Conservation (phyloP, 1,284 basidiomycete genomes). For the Cutaneotrichosporon dermatis region DNA sequence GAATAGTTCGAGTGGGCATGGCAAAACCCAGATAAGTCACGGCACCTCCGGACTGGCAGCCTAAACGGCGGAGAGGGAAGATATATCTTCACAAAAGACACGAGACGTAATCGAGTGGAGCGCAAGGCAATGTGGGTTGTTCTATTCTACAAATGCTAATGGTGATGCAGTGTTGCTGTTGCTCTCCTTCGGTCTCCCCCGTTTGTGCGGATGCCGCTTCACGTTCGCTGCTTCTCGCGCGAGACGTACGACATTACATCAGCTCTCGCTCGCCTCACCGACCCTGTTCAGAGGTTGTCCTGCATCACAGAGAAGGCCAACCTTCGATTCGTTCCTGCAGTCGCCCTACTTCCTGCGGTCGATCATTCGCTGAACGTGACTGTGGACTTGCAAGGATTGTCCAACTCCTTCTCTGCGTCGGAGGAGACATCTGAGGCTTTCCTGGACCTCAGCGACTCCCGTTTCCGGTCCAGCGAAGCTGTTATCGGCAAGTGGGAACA, state of each 20-base stretch:
- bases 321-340: not conserved
- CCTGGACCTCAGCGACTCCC: constrained; percentile 61
- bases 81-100: constrained; percentile 37
- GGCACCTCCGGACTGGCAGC: constrained; percentile 43
- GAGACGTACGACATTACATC: constrained; percentile 41
- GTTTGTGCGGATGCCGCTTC: constrained; percentile 28
- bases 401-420: constrained; percentile 56
- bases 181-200: constrained; percentile 32
- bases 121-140: constrained; percentile 39
- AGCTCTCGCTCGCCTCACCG: not conserved
- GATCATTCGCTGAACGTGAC: not conserved
- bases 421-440: constrained; percentile 48
- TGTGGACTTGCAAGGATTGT: not conserved
- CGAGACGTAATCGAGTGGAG: constrained; percentile 34
- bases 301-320: constrained; percentile 19
- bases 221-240: constrained; percentile 62
- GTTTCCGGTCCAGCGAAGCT: constrained; percentile 45
- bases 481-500: constrained; percentile 29
- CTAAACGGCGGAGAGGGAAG: constrained; percentile 3
- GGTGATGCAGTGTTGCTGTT: constrained; percentile 31
- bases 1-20: constrained; percentile 85
- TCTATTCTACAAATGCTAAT: not conserved
- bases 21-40: constrained; percentile 62
- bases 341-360: not conserved
- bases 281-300: not conserved